Conservation (phyloP, 495 filamentous ascomycete species). For the Penicillium steckii region DNA sequence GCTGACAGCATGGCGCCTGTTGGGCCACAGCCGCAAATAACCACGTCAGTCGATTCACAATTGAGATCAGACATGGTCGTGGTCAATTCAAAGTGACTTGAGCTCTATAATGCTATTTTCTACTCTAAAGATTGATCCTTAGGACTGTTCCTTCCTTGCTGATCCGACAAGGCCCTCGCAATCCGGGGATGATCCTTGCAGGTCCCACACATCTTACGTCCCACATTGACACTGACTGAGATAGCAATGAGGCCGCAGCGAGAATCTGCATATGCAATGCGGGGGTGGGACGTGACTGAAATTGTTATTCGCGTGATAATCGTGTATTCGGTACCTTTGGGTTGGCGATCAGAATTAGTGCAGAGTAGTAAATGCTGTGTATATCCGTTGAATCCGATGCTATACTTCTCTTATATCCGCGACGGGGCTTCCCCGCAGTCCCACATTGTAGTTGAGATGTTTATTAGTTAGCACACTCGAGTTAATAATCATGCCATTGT, state of each 20-base stretch:
- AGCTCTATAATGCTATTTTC: too few relatives aligned
- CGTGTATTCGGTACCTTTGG: too few relatives aligned
- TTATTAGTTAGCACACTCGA: too few relatives aligned
- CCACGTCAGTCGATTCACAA: slow-evolving; percentile 31
- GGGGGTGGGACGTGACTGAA: neutral
- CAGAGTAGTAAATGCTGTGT: neutral
- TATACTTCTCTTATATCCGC: neutral
- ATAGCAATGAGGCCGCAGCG: neutral
- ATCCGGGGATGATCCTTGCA: neutral
- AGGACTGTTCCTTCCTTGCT: neutral
- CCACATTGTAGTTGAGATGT: neutral
- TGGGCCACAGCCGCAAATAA: slow-evolving; percentile 39
- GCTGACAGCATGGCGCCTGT: slow-evolving; percentile 36
- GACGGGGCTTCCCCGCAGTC: neutral
- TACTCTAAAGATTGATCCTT: too few relatives aligned
- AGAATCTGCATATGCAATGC: neutral
- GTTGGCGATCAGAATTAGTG: too few relatives aligned
- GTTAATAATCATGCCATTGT: too few relatives aligned
- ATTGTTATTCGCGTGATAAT: too few relatives aligned
- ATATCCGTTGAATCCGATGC: neutral
- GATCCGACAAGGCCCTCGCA: neutral
- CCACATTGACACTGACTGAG: neutral
- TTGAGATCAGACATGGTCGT: slow-evolving; percentile 4
- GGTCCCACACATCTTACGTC: neutral
- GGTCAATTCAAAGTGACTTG: neutral